These are phyloP conservation scores for Chrysanthemum lavandulifolium DNA, from an alignment of 129 eudicot species.

Conservation along the genomic window DNA sequence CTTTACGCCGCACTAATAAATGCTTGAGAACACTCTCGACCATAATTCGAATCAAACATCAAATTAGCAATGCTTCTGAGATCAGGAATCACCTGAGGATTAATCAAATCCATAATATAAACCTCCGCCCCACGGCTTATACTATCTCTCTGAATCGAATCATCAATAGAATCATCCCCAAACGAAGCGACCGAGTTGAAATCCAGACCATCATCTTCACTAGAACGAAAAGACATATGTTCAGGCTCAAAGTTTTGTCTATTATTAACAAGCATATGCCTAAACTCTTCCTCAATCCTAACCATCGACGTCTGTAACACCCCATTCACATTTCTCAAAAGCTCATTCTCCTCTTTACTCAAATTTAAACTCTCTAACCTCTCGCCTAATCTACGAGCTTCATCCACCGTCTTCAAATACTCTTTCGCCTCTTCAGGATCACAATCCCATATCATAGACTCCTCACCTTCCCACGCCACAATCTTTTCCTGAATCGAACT, in stretches of 20 bases:
- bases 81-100: constrained; percentile 69
- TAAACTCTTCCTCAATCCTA: constrained; percentile 76
- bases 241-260: constrained; percentile 89
- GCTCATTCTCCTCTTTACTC: constrained; percentile 37
- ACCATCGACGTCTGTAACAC: constrained; percentile 80
- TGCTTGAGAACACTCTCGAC: constrained; percentile 75
- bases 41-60: constrained; percentile 82
- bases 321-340: constrained; percentile 50
- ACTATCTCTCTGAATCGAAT: constrained; percentile 64
- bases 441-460: constrained; percentile 82
- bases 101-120: constrained; percentile 60
- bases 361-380: constrained; percentile 49
- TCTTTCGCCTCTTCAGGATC: constrained; percentile 73
- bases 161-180: constrained; percentile 75
- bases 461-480: constrained; percentile 59
- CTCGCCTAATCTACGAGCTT: constrained; percentile 57
- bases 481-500: constrained; percentile 62
- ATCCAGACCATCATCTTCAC: constrained; percentile 70
- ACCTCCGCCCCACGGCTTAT: constrained; percentile 65
- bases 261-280: constrained; percentile 69
- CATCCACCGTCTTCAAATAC: constrained; percentile 71
- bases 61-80: constrained; percentile 60
- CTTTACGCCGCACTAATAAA: constrained; percentile 64
- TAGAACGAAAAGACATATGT: constrained; percentile 79
- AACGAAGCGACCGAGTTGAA: constrained; percentile 58